phyloP scores from a whole-genome alignment of 257 asterid genomes.

The Solanum sitiens region DNA sequence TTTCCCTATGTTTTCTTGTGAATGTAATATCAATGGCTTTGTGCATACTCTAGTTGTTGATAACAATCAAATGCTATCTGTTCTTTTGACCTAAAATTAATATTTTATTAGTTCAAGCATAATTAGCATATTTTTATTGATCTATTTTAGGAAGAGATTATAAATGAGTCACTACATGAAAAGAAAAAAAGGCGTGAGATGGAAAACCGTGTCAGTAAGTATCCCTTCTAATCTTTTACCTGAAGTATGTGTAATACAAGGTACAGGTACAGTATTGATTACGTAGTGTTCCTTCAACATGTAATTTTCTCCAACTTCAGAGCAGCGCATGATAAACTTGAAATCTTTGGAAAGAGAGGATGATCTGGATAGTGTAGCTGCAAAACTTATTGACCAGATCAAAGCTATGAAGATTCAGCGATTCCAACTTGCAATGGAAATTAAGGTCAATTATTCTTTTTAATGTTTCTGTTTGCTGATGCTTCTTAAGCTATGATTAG shows the following conservation, averaged over 20 bases:
- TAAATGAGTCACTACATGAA: constrained; percentile 20
- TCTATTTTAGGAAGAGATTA: constrained; percentile 54
- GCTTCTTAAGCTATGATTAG: neutral
- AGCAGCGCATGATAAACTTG: constrained; percentile 37
- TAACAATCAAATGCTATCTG: neutral
- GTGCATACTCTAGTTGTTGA: neutral
- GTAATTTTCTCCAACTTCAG: constrained; percentile 23
- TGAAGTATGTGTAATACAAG: neutral
- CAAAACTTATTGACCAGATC: constrained; percentile 39
- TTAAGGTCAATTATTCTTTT: constrained; percentile 48
- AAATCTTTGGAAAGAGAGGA: constrained; percentile 52
- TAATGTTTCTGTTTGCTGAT: constrained; percentile 7
- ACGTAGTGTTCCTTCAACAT: neutral
- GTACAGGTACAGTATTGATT: neutral
- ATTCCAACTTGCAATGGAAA: constrained; percentile 35
- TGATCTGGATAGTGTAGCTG: constrained; percentile 40
- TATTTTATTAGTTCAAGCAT: neutral
- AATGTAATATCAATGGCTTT: neutral
- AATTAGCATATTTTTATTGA: constrained; percentile 7
- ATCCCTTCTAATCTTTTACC: neutral
- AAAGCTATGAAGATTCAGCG: constrained; percentile 50
- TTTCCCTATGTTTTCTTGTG: neutral
- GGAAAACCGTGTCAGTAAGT: constrained; percentile 65
- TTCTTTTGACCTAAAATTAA: neutral
- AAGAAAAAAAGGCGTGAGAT: constrained; percentile 40